These are phyloP conservation scores for Tripterygium wilfordii DNA, from an alignment of 177 flowering plant species.

Conservation along the genomic window DNA sequence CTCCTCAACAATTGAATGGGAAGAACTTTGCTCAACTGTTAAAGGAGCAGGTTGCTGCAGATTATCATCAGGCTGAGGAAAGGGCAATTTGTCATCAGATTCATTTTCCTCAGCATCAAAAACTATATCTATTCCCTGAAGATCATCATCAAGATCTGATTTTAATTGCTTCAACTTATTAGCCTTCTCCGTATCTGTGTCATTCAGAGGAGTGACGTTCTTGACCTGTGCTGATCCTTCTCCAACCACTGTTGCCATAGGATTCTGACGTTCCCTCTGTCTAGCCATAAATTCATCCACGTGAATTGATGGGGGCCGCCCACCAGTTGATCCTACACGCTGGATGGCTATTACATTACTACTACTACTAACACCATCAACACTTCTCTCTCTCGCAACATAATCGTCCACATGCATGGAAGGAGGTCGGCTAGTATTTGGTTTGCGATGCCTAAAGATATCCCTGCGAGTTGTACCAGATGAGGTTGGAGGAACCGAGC, in stretches of 20 bases:
- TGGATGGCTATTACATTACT: conserved; percentile 68
- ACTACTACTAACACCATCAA: conserved; percentile 52
- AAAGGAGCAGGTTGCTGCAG: conserved; percentile 54
- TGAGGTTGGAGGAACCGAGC: conserved; percentile 40
- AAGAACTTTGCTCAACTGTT: conserved; percentile 56
- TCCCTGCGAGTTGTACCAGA: conserved; percentile 78
- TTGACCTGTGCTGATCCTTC: conserved; percentile 41
- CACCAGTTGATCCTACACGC: conserved; percentile 74
- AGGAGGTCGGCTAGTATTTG: conserved; percentile 98
- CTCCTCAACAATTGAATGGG: conserved; percentile 81
- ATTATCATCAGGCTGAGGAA: conserved; percentile 85
- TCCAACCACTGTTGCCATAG: conserved; percentile 34
- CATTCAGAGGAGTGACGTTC: conserved; percentile 28
- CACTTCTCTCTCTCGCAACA: conserved; percentile 94
- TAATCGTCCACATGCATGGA: conserved; percentile 99
- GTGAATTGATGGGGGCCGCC: conserved; percentile 97
- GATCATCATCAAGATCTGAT: conserved; percentile 91
- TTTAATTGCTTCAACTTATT: conserved; percentile 58
- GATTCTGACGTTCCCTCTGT: conserved; percentile 84
- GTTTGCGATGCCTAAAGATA: conserved; percentile 87
- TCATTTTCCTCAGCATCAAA: conserved; percentile 92
- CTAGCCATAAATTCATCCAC: conserved; percentile 99
- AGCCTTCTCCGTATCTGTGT: conserved; percentile 33
- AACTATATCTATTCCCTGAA: conserved; percentile 89
- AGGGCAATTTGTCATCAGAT: conserved; percentile 80